Conservation (phyloP, 2,329 filamentous ascomycete genomes). For the Ophiocordyceps camponoti-rufipedis region DNA sequence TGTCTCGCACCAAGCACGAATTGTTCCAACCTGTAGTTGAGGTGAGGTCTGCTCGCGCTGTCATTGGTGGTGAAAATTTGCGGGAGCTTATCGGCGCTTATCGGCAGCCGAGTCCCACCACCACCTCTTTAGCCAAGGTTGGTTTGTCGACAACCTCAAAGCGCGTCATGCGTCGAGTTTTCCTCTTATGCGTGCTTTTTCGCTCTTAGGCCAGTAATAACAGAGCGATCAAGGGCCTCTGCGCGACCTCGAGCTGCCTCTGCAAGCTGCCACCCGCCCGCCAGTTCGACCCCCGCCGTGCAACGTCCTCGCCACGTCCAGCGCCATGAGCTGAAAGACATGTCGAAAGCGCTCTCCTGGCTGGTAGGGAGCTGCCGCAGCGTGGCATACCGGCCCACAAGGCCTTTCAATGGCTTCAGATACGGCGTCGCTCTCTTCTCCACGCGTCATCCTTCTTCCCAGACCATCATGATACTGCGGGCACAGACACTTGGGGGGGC, state of each 20-base stretch:
- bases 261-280: neutral
- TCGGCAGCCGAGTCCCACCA: slow-evolving; percentile 5
- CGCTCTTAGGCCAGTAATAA: neutral
- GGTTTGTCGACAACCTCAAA: neutral
- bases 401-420: slow-evolving; percentile 1
- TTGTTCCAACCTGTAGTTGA: neutral
- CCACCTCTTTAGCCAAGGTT: neutral
- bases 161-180: slow-evolving; percentile 21
- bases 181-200: slow-evolving; percentile 3
- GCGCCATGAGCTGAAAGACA: slow-evolving; percentile 20
- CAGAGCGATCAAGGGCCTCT: neutral
- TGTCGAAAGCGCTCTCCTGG: slow-evolving; percentile 21
- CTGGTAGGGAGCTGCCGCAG: slow-evolving; percentile 16
- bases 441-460: neutral
- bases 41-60: neutral
- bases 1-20: neutral
- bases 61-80: slow-evolving; percentile 15
- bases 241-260: neutral
- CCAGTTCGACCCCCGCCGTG: neutral
- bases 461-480: neutral
- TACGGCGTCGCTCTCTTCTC: neutral
- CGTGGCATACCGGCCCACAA: slow-evolving; percentile 9
- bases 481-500: neutral
- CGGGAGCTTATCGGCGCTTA: slow-evolving; percentile 22
- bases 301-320: slow-evolving; percentile 2